Evolutionary conservation across 352 stramenopile genomes (phyloP), one percentile per base, ranked within the genome.

Genomic region (Phytophthora palmivora): DNA sequence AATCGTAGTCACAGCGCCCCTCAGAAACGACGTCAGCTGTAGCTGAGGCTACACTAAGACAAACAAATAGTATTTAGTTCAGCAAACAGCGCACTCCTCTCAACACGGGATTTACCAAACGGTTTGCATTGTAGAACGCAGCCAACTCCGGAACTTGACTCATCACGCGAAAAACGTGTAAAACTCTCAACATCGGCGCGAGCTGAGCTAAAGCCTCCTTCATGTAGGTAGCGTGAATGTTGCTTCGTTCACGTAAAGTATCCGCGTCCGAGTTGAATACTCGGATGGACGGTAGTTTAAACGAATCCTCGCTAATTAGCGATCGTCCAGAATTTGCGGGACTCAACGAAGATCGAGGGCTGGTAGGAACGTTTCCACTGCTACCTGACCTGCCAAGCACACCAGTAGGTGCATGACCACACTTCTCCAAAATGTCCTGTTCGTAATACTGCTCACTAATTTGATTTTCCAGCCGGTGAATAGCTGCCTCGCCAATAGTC

Each of bases 51-150:
- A 37, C 22, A 58, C 11, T 22, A 58, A 50, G 37, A 43, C 16
- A 57, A n/a, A 37, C 4, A 49, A 36, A 36, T 9, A 57, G n/a
- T 34, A 44, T 34, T 30, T 26, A 14, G 10, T 34, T 12, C 30
- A 34, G 30, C 30, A 12, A 34, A 12, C 30, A 37, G 30, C 21
- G 2, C 36, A 26, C 24, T 24, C 34, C 30, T 12, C 8, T 34
- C 30, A n/a, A 30, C 10, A 48, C 34, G 34, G 1, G 14, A 33
- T 30, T 38, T 74, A 93, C 84, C 75, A 92, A 70, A 16, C 85
- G 82, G 50, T 94, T 91, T 2, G 79, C 77, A 46, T 91, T 91
- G 70, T 94, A 94, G 49, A 91, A 92, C 8, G 72, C 76, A 19
- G 79, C 79, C 14, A 94, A 70, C 28, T 89, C 85, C 0, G 85